A percentile compares a stretch with the other conserved stretches of the same genome.
These are phyloP conservation scores for Trichophyton equinum DNA, from an alignment of 2,329 filamentous ascomycete species.

Conservation along the genomic window DNA sequence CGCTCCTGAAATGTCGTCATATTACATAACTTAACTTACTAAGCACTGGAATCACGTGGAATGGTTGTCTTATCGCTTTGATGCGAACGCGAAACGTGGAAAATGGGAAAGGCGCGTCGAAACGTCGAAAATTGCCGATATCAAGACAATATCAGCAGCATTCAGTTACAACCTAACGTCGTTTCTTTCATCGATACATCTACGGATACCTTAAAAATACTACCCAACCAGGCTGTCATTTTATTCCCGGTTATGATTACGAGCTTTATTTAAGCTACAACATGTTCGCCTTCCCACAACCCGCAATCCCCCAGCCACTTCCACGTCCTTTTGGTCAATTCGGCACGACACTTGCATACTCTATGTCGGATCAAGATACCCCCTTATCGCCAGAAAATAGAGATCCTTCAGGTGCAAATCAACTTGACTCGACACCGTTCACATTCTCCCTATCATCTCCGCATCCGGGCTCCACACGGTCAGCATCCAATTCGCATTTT, in stretches of 20 bases:
- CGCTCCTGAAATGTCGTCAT: background rate
- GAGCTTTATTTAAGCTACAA: conserved; percentile 10
- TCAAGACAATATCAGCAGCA: background rate
- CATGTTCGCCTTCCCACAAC: background rate
- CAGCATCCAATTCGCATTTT: conserved; percentile 16
- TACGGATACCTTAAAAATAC: background rate
- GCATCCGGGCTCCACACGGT: background rate
- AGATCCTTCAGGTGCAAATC: background rate
- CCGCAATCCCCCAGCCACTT: background rate
- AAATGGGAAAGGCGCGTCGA: background rate
- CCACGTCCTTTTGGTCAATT: background rate
- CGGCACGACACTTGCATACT: background rate
- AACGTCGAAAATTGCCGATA: background rate
- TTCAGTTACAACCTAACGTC: background rate
- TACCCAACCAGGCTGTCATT: background rate
- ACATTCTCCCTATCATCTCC: background rate
- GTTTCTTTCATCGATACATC: too few relatives aligned
- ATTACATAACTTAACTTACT: background rate
- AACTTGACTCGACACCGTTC: background rate
- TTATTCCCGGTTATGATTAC: background rate
- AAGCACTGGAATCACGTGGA: background rate
- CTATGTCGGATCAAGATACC: background rate
- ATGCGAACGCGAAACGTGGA: background rate
- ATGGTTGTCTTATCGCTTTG: background rate
- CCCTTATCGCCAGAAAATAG: background rate